Evolutionary conservation across 2,329 filamentous ascomycete species (phyloP), one percentile per base, ranked within the genome.

Genomic region (Diaporthe helianthi): DNA sequence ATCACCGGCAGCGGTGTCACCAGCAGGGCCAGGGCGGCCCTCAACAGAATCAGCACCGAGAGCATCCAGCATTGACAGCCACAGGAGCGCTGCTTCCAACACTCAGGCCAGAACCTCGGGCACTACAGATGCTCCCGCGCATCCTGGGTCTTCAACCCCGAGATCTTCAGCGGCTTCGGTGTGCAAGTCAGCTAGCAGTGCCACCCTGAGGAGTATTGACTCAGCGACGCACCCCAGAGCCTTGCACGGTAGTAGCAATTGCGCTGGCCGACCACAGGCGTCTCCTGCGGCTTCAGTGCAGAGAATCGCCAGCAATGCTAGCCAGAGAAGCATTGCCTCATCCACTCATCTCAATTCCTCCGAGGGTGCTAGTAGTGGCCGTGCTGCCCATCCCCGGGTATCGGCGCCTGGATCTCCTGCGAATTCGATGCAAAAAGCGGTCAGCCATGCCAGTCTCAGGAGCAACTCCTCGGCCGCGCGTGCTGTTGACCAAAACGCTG

Each of bases 211-310:
- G 17, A 60, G 54, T 17, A 58, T 1, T 8, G 4, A 2, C 1
- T 60, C 55, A 0, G 24, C 2, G 0, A 8, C 17, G 19, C 17
- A 24, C 2, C 13, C 22, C 19, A 55, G 1, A 7, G 22, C 3
- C 38, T 10, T 8, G 7, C 4, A 2, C 2, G 8, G 6, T 15
- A 29, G 17, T 19, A 2, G 0, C 5, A 17, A 0, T 6, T 9
- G 17, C 10, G 3, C 54, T 2, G 36, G 17, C 13, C 54, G 31
- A n/a, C 1, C 3, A 13, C 38, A 3, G 24, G 2, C 15, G 5
- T 0, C 38, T 7, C 19, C 15, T 10, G 17, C 36, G 8, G 9
- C 1, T 15, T 46, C 38, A 1, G 2, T 10, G 10, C 38, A 2
- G 0, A 29, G 5, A 17, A 12, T 17, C 1, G 17, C 22, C 17